Percentiles rank a stretch among this genome's conserved stretches.
These are phyloP conservation scores for Cytospora piceae DNA, from an alignment of 2,329 filamentous ascomycete species.

Conservation along the genomic window DNA sequence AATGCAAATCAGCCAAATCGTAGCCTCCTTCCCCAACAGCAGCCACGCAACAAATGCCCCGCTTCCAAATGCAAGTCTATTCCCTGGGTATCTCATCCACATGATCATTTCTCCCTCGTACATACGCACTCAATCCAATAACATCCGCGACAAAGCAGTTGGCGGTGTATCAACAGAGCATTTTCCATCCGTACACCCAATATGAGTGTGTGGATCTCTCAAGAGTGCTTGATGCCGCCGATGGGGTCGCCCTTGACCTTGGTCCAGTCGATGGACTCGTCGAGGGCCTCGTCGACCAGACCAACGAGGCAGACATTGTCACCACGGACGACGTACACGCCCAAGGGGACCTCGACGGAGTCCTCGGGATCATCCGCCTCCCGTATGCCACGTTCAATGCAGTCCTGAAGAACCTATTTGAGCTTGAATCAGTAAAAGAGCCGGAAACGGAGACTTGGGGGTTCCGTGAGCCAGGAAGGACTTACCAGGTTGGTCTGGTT, in stretches of 20 bases:
- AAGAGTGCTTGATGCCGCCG: conserved; percentile 79
- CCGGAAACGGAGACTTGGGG: background rate
- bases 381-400: conserved; percentile 88
- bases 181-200: background rate
- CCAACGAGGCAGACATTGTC: conserved; percentile 94
- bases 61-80: conserved; percentile 14
- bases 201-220: conserved; percentile 26
- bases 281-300: conserved; percentile 85
- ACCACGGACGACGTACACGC: conserved; percentile 88
- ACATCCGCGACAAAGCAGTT: background rate
- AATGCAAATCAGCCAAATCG: background rate
- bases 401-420: conserved; percentile 72
- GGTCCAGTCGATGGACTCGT: conserved; percentile 89
- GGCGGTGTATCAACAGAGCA: background rate
- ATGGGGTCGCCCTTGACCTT: conserved; percentile 86
- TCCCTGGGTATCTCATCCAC: conserved; percentile 27
- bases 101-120: conserved; percentile 8
- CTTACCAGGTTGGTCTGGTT: conserved; percentile 84
- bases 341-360: conserved; percentile 79
- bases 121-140: background rate
- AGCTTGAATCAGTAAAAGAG: conserved; percentile 5
- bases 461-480: background rate
- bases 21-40: background rate
- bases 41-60: conserved; percentile 8
- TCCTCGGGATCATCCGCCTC: conserved; percentile 81